Conservation (phyloP, 75 land plant genomes). For the Selaginella tamariscina region DNA sequence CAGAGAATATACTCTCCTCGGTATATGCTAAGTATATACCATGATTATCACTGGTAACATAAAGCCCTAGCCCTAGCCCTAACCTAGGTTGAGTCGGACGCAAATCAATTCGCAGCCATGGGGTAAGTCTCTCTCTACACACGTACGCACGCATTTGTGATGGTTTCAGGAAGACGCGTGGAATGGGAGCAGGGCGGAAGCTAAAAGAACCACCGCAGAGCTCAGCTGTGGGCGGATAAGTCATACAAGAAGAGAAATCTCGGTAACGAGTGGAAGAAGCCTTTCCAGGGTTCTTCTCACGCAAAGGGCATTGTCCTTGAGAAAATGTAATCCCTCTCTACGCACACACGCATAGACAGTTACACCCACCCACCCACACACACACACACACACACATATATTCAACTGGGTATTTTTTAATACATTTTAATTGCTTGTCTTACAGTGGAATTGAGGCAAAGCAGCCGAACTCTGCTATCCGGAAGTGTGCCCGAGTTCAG, state of each 20-base stretch:
- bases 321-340: conserved; percentile 37
- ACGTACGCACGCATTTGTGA: not conserved
- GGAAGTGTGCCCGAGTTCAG: conserved; percentile 8
- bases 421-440: not conserved
- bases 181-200: conserved; percentile 77
- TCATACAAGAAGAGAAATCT: conserved; percentile 51
- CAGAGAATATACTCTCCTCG: too few species aligned
- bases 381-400: too few species aligned
- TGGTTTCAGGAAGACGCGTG: conserved; percentile 47
- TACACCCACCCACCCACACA: too few species aligned
- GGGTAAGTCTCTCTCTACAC: not conserved
- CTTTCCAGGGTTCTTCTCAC: conserved; percentile 69
- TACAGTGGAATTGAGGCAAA: conserved; percentile 5
- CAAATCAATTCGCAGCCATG: too few species aligned
- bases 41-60: too few species aligned
- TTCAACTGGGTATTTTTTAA: too few species aligned
- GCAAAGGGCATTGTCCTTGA: conserved; percentile 69
- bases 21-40: too few species aligned
- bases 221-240: conserved; percentile 58
- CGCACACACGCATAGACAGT: too few species aligned
- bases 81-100: too few species aligned
- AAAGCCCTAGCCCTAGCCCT: too few species aligned
- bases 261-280: conserved; percentile 74
- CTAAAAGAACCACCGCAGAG: conserved; percentile 51
- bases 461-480: conserved; percentile 12